Evolutionary conservation across 768 basidiomycete genomes (phyloP).

Genomic region (Aureoboletus auriporus): DNA sequence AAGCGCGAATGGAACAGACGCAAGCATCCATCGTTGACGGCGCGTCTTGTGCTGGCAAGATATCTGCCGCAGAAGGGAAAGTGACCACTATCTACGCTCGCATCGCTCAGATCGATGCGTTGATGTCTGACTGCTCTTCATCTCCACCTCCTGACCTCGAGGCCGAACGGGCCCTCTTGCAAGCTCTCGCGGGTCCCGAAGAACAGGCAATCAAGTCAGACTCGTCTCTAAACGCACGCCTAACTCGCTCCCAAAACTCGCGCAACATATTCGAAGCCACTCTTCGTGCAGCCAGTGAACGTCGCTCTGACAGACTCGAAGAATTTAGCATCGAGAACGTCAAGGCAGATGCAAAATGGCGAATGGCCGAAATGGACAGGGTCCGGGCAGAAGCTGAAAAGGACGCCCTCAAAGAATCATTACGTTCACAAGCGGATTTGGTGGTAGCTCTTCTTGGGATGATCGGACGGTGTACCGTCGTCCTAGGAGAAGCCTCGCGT

Average conservation of each 20-base stretch:
- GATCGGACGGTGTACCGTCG: constrained; percentile 73
- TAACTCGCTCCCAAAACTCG: constrained; percentile 71
- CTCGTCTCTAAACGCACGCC: constrained; percentile 53
- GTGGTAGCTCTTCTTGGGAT: constrained; percentile 74
- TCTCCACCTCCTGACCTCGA: constrained; percentile 52
- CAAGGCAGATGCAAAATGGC: constrained; percentile 62
- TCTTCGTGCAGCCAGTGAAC: constrained; percentile 76
- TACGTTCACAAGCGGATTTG: constrained; percentile 61
- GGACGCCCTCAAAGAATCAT: constrained; percentile 57
- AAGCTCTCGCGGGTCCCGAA: constrained; percentile 64
- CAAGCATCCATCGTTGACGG: constrained; percentile 71
- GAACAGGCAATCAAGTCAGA: constrained; percentile 59
- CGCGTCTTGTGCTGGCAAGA: constrained; percentile 65
- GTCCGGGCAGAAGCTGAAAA: constrained; percentile 62
- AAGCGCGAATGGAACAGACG: constrained; percentile 66
- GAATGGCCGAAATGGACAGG: constrained; percentile 68
- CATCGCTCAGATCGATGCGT: constrained; percentile 51
- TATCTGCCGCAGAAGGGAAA: constrained; percentile 66
- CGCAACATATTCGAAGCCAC: constrained; percentile 82
- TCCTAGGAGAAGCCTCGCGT: constrained; percentile 56
- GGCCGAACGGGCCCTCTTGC: constrained; percentile 68
- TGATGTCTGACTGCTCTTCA: constrained; percentile 32
- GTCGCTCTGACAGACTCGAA: constrained; percentile 75
- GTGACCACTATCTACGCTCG: constrained; percentile 61
- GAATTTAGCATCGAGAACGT: constrained; percentile 65